phyloP scores from a whole-genome alignment of 805 yeast genomes.

The Spathaspora gorwiae region DNA sequence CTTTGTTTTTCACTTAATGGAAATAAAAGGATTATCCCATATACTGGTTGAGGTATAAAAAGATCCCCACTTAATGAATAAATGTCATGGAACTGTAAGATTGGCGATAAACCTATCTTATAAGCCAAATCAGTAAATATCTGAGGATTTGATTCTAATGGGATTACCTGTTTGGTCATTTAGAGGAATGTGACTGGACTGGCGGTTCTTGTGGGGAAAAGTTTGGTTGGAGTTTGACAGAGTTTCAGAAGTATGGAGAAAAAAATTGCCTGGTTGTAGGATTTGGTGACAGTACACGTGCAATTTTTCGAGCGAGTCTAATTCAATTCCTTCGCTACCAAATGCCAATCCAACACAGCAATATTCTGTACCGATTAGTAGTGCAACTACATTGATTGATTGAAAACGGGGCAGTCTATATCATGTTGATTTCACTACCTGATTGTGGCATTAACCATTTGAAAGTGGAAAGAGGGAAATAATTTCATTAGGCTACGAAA shows the following conservation, averaged over 20 bases:
- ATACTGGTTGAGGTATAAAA: conserved; percentile 76
- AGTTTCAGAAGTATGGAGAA: background rate
- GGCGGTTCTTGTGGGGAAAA: background rate
- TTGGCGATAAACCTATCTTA: conserved; percentile 60
- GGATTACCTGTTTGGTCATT: conserved; percentile 50
- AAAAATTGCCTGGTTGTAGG: background rate
- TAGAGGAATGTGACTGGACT: background rate
- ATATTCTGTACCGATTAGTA: too few species aligned
- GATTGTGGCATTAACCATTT: too few species aligned
- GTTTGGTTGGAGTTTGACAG: background rate
- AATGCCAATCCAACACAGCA: too few species aligned
- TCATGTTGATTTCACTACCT: too few species aligned
- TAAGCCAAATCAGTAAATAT: conserved; percentile 69
- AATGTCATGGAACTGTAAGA: conserved; percentile 69
- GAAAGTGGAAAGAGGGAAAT: too few species aligned
- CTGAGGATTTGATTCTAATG: conserved; percentile 86
- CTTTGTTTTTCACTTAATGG: conserved; percentile 62
- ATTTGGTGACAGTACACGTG: background rate
- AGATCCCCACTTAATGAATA: conserved; percentile 86
- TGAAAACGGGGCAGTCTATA: too few species aligned
- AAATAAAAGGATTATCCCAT: conserved; percentile 73
- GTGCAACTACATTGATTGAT: too few species aligned
- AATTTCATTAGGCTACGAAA: too few species aligned
- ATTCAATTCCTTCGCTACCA: background rate
- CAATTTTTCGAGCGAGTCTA: background rate